Evolutionary conservation across 306 rosid genomes (phyloP).

Genomic region (Lathyrus oleraceus): DNA sequence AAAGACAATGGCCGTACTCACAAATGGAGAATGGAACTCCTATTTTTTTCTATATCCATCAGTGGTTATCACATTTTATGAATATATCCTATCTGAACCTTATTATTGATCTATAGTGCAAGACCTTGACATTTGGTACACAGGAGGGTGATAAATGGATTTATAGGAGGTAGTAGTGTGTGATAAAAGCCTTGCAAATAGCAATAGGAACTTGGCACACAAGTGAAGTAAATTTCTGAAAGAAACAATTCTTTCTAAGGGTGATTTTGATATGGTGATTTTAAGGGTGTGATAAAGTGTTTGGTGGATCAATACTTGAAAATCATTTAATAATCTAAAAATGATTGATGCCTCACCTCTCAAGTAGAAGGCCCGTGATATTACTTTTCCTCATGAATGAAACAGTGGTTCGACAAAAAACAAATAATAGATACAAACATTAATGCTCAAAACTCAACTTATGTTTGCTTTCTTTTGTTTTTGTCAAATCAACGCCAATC

Average conservation of each 20-base stretch:
- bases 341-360: neutral
- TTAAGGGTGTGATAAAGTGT: neutral
- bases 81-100: neutral
- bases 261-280: neutral
- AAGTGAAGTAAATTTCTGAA: neutral
- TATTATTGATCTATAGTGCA: neutral
- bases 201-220: neutral
- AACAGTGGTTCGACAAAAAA: neutral
- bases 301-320: neutral
- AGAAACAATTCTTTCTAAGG: neutral
- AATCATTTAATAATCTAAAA: neutral
- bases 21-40: neutral
- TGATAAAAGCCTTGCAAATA: conserved; percentile 1
- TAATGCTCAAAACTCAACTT: neutral
- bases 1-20: neutral
- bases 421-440: neutral
- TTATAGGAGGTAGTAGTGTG: neutral
- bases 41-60: neutral
- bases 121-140: neutral
- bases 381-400: neutral
- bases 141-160: neutral
- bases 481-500: neutral
- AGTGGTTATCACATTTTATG: neutral
- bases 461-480: neutral
- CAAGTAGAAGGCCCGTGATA: neutral